Conservation (phyloP, 768 basidiomycete species). For the Auricularia heimuer region DNA sequence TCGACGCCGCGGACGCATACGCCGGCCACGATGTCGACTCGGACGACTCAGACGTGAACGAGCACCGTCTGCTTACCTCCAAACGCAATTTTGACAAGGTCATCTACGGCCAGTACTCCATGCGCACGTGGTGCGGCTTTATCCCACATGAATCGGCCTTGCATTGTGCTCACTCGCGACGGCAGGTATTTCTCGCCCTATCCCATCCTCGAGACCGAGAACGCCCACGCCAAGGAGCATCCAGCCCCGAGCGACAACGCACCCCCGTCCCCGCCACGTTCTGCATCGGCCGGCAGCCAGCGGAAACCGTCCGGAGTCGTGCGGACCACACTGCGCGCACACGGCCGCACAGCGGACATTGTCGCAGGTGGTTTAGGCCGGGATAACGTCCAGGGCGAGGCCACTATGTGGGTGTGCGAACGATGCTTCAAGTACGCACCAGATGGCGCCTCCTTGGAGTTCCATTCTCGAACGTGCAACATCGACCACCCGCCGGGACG, state of each 20-base stretch:
- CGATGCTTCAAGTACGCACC: constrained; percentile 96
- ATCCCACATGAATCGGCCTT: background rate
- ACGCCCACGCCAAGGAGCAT: constrained; percentile 33
- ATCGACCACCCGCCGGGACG: constrained; percentile 70
- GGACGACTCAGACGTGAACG: constrained; percentile 60
- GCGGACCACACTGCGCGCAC: constrained; percentile 28
- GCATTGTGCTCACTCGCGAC: background rate
- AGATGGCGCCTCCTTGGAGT: constrained; percentile 56
- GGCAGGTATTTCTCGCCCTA: constrained; percentile 91
- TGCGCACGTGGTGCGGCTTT: constrained; percentile 69
- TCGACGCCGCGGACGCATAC: background rate
- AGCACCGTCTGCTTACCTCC: constrained; percentile 55
- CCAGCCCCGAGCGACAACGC: background rate
- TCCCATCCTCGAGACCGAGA: constrained; percentile 61
- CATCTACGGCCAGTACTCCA: constrained; percentile 75
- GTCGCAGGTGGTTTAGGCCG: constrained; percentile 53
- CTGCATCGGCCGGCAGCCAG: constrained; percentile 3
- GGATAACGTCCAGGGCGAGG: constrained; percentile 32
- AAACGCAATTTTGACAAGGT: constrained; percentile 83
- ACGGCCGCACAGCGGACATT: constrained; percentile 66
- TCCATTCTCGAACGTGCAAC: constrained; percentile 42
- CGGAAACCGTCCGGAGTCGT: constrained; percentile 26
- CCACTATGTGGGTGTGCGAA: constrained; percentile 72
- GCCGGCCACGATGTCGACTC: constrained; percentile 36
- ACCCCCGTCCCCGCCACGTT: constrained; percentile 1